Evolutionary conservation across 306 rosid species (phyloP).

Genomic region (Macrotyloma uniflorum): DNA sequence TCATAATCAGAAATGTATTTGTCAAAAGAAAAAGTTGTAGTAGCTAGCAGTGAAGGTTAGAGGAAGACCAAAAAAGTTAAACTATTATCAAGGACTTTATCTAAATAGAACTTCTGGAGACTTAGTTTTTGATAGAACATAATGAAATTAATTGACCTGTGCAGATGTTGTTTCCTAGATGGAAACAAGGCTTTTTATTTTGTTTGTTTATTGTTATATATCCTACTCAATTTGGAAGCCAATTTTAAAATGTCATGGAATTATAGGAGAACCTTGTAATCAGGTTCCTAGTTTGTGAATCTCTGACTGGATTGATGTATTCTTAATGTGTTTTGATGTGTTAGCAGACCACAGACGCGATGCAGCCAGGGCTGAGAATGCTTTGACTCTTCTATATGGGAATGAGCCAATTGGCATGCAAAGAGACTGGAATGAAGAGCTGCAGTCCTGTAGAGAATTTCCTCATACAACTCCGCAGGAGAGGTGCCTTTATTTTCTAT

Average conservation of each 20-base stretch:
- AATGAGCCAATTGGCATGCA: constrained; percentile 99
- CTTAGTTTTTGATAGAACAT: background rate
- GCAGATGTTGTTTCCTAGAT: background rate
- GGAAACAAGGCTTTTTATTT: background rate
- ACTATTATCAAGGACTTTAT: background rate
- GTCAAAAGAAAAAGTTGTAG: background rate
- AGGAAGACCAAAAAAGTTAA: constrained; percentile 1
- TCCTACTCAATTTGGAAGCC: background rate
- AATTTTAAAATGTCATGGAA: constrained; percentile 2
- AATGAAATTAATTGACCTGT: background rate
- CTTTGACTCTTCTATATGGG: constrained; percentile 87
- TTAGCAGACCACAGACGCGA: constrained; percentile 87
- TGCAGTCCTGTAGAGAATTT: constrained; percentile 98
- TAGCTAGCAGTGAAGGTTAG: background rate
- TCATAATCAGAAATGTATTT: background rate
- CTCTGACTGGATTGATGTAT: constrained; percentile 24
- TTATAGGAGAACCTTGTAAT: constrained; percentile 6
- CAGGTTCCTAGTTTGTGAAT: constrained; percentile 16
- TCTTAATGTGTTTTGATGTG: constrained; percentile 34
- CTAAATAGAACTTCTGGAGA: background rate
- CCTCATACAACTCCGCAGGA: constrained; percentile 92
- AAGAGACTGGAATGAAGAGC: constrained; percentile 99
- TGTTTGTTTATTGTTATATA: background rate
- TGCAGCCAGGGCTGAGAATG: constrained; percentile 94
- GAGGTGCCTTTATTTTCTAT: constrained; percentile 55